phyloP scores from a whole-genome alignment of 805 yeast genomes.

The Cyberlindnera meyerae region DNA sequence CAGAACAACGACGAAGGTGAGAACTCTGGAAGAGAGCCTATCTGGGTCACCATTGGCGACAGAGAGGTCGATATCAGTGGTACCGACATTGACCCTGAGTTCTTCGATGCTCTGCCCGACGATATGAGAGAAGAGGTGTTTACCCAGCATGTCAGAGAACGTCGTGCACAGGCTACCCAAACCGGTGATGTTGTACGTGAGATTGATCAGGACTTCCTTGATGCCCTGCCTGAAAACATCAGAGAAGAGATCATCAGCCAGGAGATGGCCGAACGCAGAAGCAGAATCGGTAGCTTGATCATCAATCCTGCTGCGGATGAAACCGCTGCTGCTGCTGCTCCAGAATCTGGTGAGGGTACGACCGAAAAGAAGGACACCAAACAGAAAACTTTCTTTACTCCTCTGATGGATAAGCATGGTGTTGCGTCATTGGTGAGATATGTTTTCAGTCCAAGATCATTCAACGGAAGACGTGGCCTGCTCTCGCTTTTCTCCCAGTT shows the following conservation, averaged over 20 bases:
- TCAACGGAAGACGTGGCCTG: constrained; percentile 54
- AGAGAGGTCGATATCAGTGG: constrained; percentile 80
- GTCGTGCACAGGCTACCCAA: constrained; percentile 52
- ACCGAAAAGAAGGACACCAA: constrained; percentile 27
- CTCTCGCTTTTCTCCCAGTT: constrained; percentile 62
- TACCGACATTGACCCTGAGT: constrained; percentile 88
- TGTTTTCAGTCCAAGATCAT: constrained; percentile 67
- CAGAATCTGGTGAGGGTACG: too few species aligned
- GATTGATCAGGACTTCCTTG: constrained; percentile 73
- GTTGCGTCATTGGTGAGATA: constrained; percentile 67
- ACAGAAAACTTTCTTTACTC: constrained; percentile 46
- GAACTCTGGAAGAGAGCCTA: too few species aligned
- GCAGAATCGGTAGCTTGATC: constrained; percentile 33
- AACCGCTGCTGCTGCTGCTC: constrained; percentile 7
- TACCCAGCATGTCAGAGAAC: constrained; percentile 74
- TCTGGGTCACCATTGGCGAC: constrained; percentile 70
- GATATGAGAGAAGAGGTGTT: constrained; percentile 91
- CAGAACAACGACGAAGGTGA: too few species aligned
- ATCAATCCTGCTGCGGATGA: constrained; percentile 1
- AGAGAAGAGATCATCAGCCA: constrained; percentile 59
- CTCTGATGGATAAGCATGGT: constrained; percentile 72
- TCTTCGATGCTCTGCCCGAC: constrained; percentile 84
- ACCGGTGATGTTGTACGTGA: constrained; percentile 50
- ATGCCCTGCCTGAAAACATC: constrained; percentile 67
- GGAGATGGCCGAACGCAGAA: constrained; percentile 31